Evolutionary conservation across 345 rosid genomes (phyloP).

Genomic region (Aquilaria sinensis): DNA sequence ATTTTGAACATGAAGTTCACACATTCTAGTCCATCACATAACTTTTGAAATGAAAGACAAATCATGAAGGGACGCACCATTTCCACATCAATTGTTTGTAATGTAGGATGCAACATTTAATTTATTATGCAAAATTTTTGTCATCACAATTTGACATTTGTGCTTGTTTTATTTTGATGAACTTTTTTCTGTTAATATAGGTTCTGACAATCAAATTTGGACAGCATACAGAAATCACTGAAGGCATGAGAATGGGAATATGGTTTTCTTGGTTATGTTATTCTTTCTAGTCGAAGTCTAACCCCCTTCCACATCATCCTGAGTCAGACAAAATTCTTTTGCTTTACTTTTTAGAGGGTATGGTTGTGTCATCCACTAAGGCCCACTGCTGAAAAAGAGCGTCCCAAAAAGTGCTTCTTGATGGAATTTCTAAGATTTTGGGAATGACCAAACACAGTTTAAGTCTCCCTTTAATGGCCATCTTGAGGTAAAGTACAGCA

Average conservation of each 20-base stretch:
- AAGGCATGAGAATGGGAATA: slow-evolving; percentile 14
- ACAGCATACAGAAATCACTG: too few relatives aligned
- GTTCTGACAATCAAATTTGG: too few relatives aligned
- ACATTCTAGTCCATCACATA: too few relatives aligned
- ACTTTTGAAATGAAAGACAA: too few relatives aligned
- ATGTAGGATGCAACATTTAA: too few relatives aligned
- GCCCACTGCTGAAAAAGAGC: slow-evolving; percentile 7
- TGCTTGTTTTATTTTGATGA: neutral
- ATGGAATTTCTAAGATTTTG: slow-evolving; percentile 11
- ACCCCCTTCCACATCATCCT: slow-evolving; percentile 35
- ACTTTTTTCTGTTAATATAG: too few relatives aligned
- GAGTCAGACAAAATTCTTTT: slow-evolving; percentile 52
- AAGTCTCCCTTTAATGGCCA: slow-evolving; percentile 19
- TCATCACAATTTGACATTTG: neutral
- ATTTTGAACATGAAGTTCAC: too few relatives aligned
- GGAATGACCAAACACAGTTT: slow-evolving; percentile 18
- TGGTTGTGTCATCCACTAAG: slow-evolving; percentile 25
- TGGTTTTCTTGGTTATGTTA: slow-evolving; percentile 16
- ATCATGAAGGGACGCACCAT: too few relatives aligned
- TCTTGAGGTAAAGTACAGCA: slow-evolving; percentile 1
- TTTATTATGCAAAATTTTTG: neutral
- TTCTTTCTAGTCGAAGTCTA: neutral
- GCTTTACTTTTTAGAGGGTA: slow-evolving; percentile 6
- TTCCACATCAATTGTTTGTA: too few relatives aligned
- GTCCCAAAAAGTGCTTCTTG: slow-evolving; percentile 17